phyloP scores from a whole-genome alignment of 2,329 filamentous ascomycete species.

The Diplodia corticola region DNA sequence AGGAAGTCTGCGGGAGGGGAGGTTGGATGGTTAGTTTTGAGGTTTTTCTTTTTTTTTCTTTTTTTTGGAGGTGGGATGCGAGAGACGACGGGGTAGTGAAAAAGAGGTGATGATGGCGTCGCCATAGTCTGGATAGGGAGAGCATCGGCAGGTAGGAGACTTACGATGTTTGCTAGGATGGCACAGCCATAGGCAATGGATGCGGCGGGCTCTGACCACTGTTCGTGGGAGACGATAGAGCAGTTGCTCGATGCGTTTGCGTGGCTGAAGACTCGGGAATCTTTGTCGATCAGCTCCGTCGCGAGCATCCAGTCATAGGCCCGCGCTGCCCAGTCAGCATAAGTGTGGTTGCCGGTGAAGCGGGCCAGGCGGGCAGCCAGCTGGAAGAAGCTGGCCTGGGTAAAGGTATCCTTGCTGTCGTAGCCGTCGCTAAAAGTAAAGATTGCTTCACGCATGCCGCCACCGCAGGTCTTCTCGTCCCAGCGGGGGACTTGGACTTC shows the following conservation, averaged over 20 bases:
- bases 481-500: slow-evolving; percentile 69
- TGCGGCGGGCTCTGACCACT: slow-evolving; percentile 61
- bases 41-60: too few relatives aligned
- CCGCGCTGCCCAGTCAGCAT: slow-evolving; percentile 63
- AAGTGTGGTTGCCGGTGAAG: slow-evolving; percentile 62
- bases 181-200: slow-evolving; percentile 58
- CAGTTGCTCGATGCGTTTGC: slow-evolving; percentile 50
- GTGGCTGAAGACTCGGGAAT: slow-evolving; percentile 49
- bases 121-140: too few relatives aligned
- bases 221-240: slow-evolving; percentile 49
- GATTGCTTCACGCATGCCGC: slow-evolving; percentile 81
- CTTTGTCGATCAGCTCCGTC: slow-evolving; percentile 54
- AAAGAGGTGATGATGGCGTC: background rate
- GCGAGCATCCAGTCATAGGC: slow-evolving; percentile 60
- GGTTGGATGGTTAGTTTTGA: background rate
- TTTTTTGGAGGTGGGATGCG: background rate
- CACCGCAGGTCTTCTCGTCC: slow-evolving; percentile 66
- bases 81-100: too few relatives aligned
- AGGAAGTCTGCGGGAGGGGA: slow-evolving; percentile 45
- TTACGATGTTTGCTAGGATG: slow-evolving; percentile 56
- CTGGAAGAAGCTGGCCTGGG: slow-evolving; percentile 82
- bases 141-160: slow-evolving; percentile 22
- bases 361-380: slow-evolving; percentile 73
- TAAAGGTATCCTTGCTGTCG: slow-evolving; percentile 79
- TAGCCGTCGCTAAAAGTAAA: slow-evolving; percentile 73